Percentiles rank a stretch among this genome's conserved stretches.
phyloP scores from a whole-genome alignment of 805 yeast genomes.

The Pichia paraexigua region DNA sequence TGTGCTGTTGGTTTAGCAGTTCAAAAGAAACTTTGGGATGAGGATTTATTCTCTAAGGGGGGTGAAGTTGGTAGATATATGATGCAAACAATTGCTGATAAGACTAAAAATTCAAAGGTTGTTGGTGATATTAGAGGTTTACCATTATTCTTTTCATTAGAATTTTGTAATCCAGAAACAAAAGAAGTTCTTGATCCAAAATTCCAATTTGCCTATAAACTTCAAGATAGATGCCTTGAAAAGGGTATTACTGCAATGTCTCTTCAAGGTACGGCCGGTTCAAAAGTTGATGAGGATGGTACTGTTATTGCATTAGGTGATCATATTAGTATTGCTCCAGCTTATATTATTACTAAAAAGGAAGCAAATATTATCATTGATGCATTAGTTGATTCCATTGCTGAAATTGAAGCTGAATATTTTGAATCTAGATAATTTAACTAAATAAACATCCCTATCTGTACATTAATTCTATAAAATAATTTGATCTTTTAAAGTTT shows the following conservation, averaged over 20 bases:
- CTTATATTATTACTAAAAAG: conserved; percentile 33
- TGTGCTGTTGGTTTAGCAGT: conserved; percentile 41
- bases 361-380: conserved; percentile 32
- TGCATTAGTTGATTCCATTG: conserved; percentile 18
- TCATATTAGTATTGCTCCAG: conserved; percentile 37
- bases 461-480: background rate
- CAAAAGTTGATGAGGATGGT: conserved; percentile 30
- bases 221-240: conserved; percentile 29
- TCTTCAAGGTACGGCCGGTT: conserved; percentile 34
- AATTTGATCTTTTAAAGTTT: too few species aligned
- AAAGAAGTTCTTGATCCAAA: conserved; percentile 37
- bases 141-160: conserved; percentile 50
- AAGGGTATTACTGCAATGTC: conserved; percentile 39
- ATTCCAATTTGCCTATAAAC: conserved; percentile 22
- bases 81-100: conserved; percentile 28
- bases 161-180: conserved; percentile 38
- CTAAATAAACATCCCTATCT: background rate
- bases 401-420: conserved; percentile 15
- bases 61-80: conserved; percentile 36
- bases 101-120: conserved; percentile 26
- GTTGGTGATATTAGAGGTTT: conserved; percentile 48
- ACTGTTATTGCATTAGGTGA: conserved; percentile 13
- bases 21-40: conserved; percentile 30
- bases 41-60: conserved; percentile 33
- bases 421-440: conserved; percentile 3